Evolutionary conservation across 2,329 filamentous ascomycete species (phyloP).

Genomic region (Fusarium anthophilum): DNA sequence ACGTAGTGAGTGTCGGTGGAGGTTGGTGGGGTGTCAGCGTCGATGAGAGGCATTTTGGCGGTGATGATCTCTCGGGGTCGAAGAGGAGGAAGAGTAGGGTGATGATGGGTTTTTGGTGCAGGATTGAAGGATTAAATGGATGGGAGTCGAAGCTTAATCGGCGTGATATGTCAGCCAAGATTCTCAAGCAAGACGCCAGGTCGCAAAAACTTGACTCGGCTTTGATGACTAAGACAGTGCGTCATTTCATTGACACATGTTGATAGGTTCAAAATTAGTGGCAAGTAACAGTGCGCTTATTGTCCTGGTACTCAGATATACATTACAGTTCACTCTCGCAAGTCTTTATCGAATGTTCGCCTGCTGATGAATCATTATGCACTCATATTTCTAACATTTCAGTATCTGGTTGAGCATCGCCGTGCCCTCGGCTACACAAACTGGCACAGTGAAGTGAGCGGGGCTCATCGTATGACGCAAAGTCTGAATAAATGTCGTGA

Average conservation of each 20-base stretch:
- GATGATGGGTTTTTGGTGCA: neutral
- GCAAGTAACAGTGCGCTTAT: neutral
- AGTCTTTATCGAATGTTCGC: neutral
- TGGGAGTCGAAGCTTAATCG: neutral
- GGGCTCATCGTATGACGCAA: neutral
- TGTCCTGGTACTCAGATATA: no score
- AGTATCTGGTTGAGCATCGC: accelerated
- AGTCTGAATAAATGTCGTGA: neutral
- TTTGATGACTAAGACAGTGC: neutral
- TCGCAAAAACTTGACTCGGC: neutral
- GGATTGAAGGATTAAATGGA: neutral
- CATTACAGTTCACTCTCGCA: no score
- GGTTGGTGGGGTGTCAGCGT: conserved; percentile 39
- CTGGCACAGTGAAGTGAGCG: neutral
- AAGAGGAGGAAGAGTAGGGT: neutral
- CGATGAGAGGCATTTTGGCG: conserved; percentile 40
- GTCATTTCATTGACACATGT: no score
- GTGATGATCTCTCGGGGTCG: accelerated
- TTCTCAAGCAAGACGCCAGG: neutral
- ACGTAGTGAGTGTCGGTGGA: conserved; percentile 42
- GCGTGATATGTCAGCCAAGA: neutral
- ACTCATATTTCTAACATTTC: accelerated
- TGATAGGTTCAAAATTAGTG: accelerated
- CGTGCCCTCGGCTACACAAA: neutral
- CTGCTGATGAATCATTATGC: neutral